phyloP scores from a whole-genome alignment of 495 filamentous ascomycete genomes.

The Penicillium flavigenum region DNA sequence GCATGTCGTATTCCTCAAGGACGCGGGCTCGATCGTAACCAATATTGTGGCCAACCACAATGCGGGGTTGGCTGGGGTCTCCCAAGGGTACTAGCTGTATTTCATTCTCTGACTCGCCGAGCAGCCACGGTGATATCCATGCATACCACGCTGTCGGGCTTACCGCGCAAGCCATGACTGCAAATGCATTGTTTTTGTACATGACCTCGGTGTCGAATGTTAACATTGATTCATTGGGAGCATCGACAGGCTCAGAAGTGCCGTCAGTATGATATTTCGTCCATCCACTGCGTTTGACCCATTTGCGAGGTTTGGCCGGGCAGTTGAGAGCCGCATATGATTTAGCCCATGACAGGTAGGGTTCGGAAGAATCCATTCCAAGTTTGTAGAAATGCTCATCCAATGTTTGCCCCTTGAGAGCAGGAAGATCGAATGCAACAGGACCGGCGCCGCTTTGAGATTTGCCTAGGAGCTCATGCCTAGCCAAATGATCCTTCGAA shows the following conservation, averaged over 20 bases:
- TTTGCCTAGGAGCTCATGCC: slow-evolving; percentile 89
- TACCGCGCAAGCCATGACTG: slow-evolving; percentile 93
- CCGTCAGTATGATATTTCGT: slow-evolving; percentile 85
- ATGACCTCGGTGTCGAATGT: slow-evolving; percentile 97
- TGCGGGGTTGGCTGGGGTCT: slow-evolving; percentile 61
- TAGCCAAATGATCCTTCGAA: slow-evolving; percentile 76
- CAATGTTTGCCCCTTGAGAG: slow-evolving; percentile 72
- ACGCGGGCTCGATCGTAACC: slow-evolving; percentile 92
- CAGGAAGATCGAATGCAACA: slow-evolving; percentile 81
- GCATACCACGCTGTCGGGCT: slow-evolving; percentile 90
- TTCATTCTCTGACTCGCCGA: slow-evolving; percentile 75
- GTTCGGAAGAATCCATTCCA: slow-evolving; percentile 82
- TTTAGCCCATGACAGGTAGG: slow-evolving; percentile 76
- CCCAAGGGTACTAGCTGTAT: slow-evolving; percentile 85
- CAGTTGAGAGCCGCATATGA: slow-evolving; percentile 63
- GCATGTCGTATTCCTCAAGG: slow-evolving; percentile 81
- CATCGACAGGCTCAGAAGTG: slow-evolving; percentile 64
- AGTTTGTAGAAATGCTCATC: slow-evolving; percentile 96
- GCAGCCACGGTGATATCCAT: slow-evolving; percentile 94
- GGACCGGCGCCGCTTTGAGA: slow-evolving; percentile 72
- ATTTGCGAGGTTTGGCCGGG: slow-evolving; percentile 74
- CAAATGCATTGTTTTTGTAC: slow-evolving; percentile 87
- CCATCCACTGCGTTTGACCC: slow-evolving; percentile 84
- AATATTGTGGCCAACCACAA: slow-evolving; percentile 93
- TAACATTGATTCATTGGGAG: slow-evolving; percentile 75